Conservation (phyloP, 2,329 filamentous ascomycete genomes). For the Fusarium proliferatum region DNA sequence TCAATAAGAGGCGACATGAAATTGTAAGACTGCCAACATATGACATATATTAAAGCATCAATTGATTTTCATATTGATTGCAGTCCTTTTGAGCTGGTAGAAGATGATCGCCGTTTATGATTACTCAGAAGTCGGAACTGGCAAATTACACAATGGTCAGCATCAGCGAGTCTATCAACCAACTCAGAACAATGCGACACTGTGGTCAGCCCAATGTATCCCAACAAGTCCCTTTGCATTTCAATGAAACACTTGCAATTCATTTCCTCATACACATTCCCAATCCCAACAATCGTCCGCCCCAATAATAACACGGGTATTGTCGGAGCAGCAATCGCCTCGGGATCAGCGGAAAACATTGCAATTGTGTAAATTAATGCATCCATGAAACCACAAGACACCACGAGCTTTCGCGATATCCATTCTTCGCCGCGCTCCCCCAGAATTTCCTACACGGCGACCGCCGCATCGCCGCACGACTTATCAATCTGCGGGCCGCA, state of each 20-base stretch:
- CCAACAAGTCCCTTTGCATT: fast-evolving
- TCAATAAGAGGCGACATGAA: fast-evolving
- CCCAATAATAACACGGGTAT: background rate
- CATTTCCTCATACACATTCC: background rate
- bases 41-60: fast-evolving
- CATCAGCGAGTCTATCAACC: background rate
- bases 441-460: too few relatives aligned
- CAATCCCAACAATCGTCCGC: background rate
- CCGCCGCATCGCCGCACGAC: constrained; percentile 2
- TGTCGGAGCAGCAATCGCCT: background rate
- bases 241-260: background rate
- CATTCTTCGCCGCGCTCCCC: background rate
- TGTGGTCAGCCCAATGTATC: background rate
- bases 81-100: fast-evolving
- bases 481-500: constrained; percentile 21
- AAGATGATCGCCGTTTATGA: fast-evolving
- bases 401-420: background rate
- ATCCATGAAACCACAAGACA: background rate
- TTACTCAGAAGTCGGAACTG: background rate
- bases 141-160: background rate
- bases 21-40: fast-evolving
- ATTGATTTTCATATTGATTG: fast-evolving
- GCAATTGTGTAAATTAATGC: background rate
- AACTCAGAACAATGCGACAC: fast-evolving
- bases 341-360: background rate